Base-by-base conservation (phyloP, 192 early-diverging fungal species). In the Coemansia sp. region DNA sequence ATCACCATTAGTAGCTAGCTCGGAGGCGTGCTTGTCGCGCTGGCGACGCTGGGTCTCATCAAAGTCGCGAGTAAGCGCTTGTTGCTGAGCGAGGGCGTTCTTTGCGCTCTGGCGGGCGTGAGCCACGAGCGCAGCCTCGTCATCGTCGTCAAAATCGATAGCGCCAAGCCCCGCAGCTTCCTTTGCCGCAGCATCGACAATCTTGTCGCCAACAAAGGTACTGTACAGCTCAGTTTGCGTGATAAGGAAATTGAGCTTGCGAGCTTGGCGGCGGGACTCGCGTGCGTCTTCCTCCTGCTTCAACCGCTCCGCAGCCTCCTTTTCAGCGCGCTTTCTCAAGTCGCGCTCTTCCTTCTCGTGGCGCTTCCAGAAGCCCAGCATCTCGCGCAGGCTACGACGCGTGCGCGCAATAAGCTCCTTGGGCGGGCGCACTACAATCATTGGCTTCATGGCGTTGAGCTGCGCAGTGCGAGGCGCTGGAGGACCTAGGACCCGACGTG, bases 281-380 rank as follows among this genome's bases (percentile, higher is more conserved):
- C 94, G 88, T 34, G 83, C 79, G 74, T 95, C 95, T 67, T 97
- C 95, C 70, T 95, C 93, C 20, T 88, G 86, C 40, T 90, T 85
- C 55, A 89, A 80, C 47, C 84, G 81, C 72, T 97, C 95, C 24
- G 92, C 75, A 2, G 93, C 91, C 79, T 97, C 95, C 58, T 88
- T 90, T 75, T 97, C 94, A 1, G 94, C 94, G 65, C 90, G 90
- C 78, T 95, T 97, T 58, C 93, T 88, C 72, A 90, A 65, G 41
- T 97, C 95, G 16, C 93, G 89, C 81, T 97, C 95, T 79, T 95
- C 93, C 66, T 89, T 90, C 72, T 97, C 95, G 73, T 97, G 91
- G 52, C 90, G 87, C 69, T 95, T 95, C 95, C 95, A 97, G 70
- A 94, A 95, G 40, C 91, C 57, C n/a, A 94, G 78, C 91, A 95